Evolutionary conservation across 2,329 filamentous ascomycete species (phyloP).

Genomic region (Fusarium algeriense): DNA sequence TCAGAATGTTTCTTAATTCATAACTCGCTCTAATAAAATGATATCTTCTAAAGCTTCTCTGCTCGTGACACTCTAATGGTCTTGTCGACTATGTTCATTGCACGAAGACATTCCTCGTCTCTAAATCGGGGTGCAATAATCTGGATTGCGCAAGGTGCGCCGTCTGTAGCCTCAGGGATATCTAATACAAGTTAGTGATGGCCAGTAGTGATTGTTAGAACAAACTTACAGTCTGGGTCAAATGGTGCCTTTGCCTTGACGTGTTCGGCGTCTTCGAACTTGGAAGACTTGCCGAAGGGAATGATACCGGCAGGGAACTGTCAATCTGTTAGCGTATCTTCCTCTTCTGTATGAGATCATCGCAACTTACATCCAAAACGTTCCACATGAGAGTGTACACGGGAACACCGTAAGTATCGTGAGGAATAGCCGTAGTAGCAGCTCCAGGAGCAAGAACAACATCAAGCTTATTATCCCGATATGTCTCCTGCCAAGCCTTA

Average conservation of each 20-base stretch:
- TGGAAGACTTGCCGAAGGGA: constrained; percentile 32
- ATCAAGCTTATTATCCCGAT: constrained; percentile 34
- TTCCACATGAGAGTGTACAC: constrained; percentile 45
- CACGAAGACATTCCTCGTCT: constrained; percentile 42
- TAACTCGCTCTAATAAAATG: too few species aligned
- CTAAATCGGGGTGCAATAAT: constrained; percentile 34
- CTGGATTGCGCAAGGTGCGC: constrained; percentile 37
- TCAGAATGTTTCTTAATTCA: accelerated
- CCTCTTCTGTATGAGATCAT: accelerated
- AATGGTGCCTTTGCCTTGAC: constrained; percentile 30
- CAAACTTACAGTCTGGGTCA: constrained; percentile 39
- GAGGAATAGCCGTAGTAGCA: constrained; percentile 28
- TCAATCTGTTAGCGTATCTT: background rate
- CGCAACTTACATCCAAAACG: constrained; percentile 33
- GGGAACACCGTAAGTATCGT: constrained; percentile 40
- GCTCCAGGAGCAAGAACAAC: constrained; percentile 38
- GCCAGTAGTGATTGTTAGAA: too few species aligned
- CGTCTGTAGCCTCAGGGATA: constrained; percentile 27
- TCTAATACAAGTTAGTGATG: constrained; percentile 20
- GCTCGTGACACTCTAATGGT: background rate
- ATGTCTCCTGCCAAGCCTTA: constrained; percentile 30
- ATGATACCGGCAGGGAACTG: constrained; percentile 44
- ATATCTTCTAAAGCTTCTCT: constrained; percentile 3
- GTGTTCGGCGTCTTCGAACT: constrained; percentile 19
- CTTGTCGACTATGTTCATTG: constrained; percentile 38